phyloP scores from a whole-genome alignment of 768 basidiomycete genomes.

The Russula vinacea region DNA sequence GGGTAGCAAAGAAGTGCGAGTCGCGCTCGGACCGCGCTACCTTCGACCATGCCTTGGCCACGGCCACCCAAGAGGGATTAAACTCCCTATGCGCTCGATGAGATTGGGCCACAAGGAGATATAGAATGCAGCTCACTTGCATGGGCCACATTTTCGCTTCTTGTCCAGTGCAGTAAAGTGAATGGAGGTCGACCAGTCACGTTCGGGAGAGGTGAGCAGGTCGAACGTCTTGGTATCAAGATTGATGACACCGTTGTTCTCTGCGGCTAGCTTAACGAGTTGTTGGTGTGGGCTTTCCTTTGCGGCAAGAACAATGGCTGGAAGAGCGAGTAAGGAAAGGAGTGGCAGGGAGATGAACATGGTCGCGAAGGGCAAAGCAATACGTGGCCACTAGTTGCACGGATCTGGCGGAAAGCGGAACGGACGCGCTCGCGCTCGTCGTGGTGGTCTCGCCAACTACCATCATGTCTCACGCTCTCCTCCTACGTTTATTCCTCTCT shows the following conservation, averaged over 20 bases:
- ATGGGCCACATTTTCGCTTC: conserved; percentile 83
- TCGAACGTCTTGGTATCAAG: conserved; percentile 77
- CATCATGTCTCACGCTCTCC: conserved; percentile 68
- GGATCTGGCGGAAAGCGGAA: neutral
- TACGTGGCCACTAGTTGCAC: conserved; percentile 22
- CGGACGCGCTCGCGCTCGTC: neutral
- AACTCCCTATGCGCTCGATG: conserved; percentile 60
- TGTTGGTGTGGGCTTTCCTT: conserved; percentile 45
- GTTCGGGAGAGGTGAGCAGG: conserved; percentile 65
- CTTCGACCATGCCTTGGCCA: conserved; percentile 79
- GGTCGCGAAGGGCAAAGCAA: conserved; percentile 7
- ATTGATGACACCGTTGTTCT: conserved; percentile 75
- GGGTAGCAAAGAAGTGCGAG: conserved; percentile 86
- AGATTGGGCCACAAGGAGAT: neutral
- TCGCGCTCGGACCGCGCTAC: conserved; percentile 59
- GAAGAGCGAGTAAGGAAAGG: conserved; percentile 39
- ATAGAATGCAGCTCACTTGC: conserved; percentile 60
- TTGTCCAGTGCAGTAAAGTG: conserved; percentile 85
- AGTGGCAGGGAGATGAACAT: conserved; percentile 33
- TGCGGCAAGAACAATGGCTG: conserved; percentile 35
- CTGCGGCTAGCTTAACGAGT: conserved; percentile 64
- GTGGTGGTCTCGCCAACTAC: neutral
- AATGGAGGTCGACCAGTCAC: conserved; percentile 85
- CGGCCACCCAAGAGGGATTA: conserved; percentile 74
- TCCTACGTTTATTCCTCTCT: conserved; percentile 88